These are phyloP conservation scores for Fusarium graminum DNA, from an alignment of 2,329 filamentous ascomycete species.

Conservation along the genomic window DNA sequence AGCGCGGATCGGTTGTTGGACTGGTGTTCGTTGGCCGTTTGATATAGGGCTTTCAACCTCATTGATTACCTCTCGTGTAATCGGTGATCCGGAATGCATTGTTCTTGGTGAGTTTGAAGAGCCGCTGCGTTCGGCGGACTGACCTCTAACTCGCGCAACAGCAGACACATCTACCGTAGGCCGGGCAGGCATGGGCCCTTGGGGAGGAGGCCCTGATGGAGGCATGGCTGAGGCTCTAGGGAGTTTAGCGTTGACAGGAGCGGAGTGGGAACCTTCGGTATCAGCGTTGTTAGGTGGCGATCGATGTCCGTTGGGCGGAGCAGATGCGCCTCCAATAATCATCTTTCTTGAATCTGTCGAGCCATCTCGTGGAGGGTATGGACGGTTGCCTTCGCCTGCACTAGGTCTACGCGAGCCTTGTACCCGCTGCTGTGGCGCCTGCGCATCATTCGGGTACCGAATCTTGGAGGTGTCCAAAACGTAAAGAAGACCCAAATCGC, in stretches of 20 bases:
- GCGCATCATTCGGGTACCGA: constrained; percentile 86
- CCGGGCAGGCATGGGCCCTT: constrained; percentile 65
- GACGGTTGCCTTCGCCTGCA: constrained; percentile 56
- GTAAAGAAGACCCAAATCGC: constrained; percentile 90
- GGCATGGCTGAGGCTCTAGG: constrained; percentile 49
- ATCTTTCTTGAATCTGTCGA: constrained; percentile 65
- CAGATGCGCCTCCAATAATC: constrained; percentile 49
- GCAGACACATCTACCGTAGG: constrained; percentile 59
- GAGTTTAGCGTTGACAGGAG: constrained; percentile 55
- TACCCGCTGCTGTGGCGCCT: constrained; percentile 52
- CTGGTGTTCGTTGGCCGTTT: constrained; percentile 75
- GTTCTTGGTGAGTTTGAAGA: constrained; percentile 55
- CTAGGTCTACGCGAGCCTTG: constrained; percentile 60
- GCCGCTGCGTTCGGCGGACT: constrained; percentile 62
- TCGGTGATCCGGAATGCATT: constrained; percentile 57
- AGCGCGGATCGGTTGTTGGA: constrained; percentile 60
- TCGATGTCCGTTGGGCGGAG: constrained; percentile 59
- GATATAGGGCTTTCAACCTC: constrained; percentile 65
- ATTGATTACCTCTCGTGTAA: constrained; percentile 53
- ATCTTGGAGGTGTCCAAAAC: constrained; percentile 96
- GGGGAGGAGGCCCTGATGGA: constrained; percentile 67
- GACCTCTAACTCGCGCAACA: constrained; percentile 61
- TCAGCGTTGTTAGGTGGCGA: constrained; percentile 58
- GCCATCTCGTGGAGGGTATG: constrained; percentile 62
- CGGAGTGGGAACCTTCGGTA: constrained; percentile 51